Base-by-base conservation (phyloP, 2,329 filamentous ascomycete genomes). In the Xylaria sp. region DNA sequence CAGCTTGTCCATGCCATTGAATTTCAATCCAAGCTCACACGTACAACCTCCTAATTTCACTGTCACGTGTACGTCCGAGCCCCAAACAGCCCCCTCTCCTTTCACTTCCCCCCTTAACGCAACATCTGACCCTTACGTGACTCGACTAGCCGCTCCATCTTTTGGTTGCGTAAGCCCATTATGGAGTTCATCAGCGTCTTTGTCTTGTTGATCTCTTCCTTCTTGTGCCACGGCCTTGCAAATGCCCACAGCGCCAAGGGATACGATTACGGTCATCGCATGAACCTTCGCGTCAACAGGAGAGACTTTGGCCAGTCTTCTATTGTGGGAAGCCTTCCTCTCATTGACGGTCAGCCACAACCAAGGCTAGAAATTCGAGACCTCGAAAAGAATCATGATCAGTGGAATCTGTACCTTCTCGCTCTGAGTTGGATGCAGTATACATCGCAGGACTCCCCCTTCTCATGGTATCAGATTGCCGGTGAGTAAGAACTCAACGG, bases 391-490 rank as follows among this genome's bases (percentile, higher is more conserved):
- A 86, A 92, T 67, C 78, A 85, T 9, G 89, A 93, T 75, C 86
- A 87, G 76, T 94, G 91, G 89, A 93, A 92, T 77, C 80, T 97
- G 67, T 97, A 91, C 79, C 83, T 97, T 31, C 86, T 95, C 58
- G 91, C 91, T 13, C 85, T 96, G 74, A 88, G 88, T 78, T 89
- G 90, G 82, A 89, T 95, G 83, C 90, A 93, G 80, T 86, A 84
- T 70, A 88, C 88, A 66, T 83, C 90, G 71, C 91, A 94, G 80
- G 83, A 84, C 20, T 81, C 84, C 62, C 84, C 85, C 64, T 83
- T 91, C 46, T 95, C 93, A 49, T 96, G 90, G 83, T 97, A 94
- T 80, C 89, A 93, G 76, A 86, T 97, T 74, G 87, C 91, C 68
- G 92, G 93, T 92, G 79, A 33, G 67, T 61, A 8, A 57, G 12